Evolutionary conservation across 2,329 filamentous ascomycete genomes (phyloP), one percentile per base, ranked within the genome.

Genomic region (Colletotrichum sp.): DNA sequence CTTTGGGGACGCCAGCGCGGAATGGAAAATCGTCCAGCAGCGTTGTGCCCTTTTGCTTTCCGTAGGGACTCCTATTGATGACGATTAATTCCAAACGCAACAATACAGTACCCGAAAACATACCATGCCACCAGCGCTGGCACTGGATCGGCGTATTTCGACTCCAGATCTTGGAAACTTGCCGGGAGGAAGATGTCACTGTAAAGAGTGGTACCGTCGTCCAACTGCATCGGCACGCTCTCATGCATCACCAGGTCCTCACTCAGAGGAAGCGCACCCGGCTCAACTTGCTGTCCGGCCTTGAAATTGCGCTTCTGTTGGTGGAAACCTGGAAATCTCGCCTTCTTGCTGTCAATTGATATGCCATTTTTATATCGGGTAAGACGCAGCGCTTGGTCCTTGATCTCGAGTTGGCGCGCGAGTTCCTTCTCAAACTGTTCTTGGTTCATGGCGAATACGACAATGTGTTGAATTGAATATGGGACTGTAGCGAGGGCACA

Each of bases 51-150:
- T 59, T 59, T 18, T 59, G 55, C 16, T 59, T 59, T 59, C 55
- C 55, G 12, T 59, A 59, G 22, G 55, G 55, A 30, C 55, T 59
- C 55, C 55, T 59, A 18, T 8, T 1, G 55, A 30, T 0, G 8
- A 30, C 24, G 4, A 10, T 18, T 2, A 59, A 0, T 2, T 18
- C 4, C 13, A 18, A 26, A 30, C 4, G 2, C 15, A 22, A 4
- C 0, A 12, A 59, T 0, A 59, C 0, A 12, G 24, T 8, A 59
- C 15, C 0, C n/a, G 24, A 1, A 28, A 59, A 59, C 55, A 16
- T 30, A 59, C 55, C 55, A 59, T 26, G 55, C 55, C 8, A 59
- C 26, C 8, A 30, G 22, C 22, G 55, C 55, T 59, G 55, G 55
- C 12, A 59, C 24, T 0, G 22, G 55, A 30, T 59, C 4, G 13